Evolutionary conservation across 257 asterid genomes (phyloP), one percentile per base, ranked within the genome.

Genomic region (Striga asiatica): DNA sequence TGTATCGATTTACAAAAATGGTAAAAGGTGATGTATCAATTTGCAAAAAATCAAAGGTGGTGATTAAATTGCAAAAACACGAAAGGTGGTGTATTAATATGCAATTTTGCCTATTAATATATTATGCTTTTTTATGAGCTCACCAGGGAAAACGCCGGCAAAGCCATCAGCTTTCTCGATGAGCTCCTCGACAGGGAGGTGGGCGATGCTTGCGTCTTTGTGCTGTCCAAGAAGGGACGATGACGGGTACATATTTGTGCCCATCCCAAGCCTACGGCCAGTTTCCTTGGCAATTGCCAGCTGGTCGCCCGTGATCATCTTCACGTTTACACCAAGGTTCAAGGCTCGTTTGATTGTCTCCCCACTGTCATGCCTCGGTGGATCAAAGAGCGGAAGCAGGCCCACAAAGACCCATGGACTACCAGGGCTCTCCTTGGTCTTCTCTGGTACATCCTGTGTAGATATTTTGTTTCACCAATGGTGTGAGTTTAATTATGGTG

Each of bases 311-410:
- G 95, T 85, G 46, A 85, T 85, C 95, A 85, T 85, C 75, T 85
- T 85, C 2, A 85, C 95, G 31, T 84, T 85, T 32, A 85, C 93
- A 23, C 95, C 95, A 6, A 85, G 87, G 50, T 78, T 53, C 2
- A 85, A 72, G 12, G 95, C 93, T 10, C 88, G 76, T 20, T 60
- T 78, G 56, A 85, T 85, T 21, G 95, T 85, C 69, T 82, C 93
- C 0, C 75, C 89, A 49, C 95, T 85, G 74, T 85, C 95, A 24
- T 82, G 89, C 64, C 95, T 80, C 12, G 95, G 95, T 8, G 95
- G 95, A 48, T 85, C 95, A 29, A 85, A 85, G 5, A 82, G 82
- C 2, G 95, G 95, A 66, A 85, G 71, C 2, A 85, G 77, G 7
- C 93, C 95, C 1, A 64, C 77, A 31, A 85, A 78, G n/a, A 34